Evolutionary conservation across 139 green algal species (phyloP).

Genomic region (Astrephomene gubernaculifera): DNA sequence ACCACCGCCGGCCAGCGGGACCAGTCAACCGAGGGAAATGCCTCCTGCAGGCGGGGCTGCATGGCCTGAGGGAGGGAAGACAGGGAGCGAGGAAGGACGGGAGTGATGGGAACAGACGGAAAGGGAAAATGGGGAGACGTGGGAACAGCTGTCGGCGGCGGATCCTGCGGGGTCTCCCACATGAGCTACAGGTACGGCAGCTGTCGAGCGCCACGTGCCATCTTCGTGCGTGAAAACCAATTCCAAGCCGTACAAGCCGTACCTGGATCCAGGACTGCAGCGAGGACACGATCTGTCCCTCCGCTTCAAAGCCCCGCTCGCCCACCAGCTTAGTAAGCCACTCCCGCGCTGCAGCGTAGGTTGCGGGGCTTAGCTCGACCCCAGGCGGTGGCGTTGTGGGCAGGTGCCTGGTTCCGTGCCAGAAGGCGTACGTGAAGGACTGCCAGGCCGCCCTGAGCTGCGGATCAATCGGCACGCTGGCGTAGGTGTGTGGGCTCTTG

Average conservation of each 20-base stretch:
- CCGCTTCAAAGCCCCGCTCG: slow-evolving; percentile 27
- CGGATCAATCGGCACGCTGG: slow-evolving; percentile 3
- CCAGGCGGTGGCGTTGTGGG: neutral
- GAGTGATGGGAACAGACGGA: neutral
- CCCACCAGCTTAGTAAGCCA: slow-evolving; percentile 30
- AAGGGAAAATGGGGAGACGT: neutral
- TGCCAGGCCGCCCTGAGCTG: slow-evolving; percentile 27
- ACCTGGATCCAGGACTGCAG: slow-evolving; percentile 35
- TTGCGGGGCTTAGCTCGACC: neutral
- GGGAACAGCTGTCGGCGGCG: neutral
- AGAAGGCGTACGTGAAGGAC: slow-evolving; percentile 43
- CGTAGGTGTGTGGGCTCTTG: slow-evolving; percentile 9
- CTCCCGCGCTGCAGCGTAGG: slow-evolving; percentile 17
- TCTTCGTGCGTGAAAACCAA: neutral
- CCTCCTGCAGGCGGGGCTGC: slow-evolving; percentile 29
- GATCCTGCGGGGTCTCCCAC: no score
- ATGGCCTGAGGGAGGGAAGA: slow-evolving; percentile 1
- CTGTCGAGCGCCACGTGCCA: neutral
- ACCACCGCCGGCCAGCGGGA: neutral
- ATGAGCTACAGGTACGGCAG: no score
- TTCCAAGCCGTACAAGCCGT: neutral
- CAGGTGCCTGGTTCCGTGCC: slow-evolving; percentile 29
- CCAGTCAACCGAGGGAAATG: slow-evolving; percentile 25
- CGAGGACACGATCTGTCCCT: slow-evolving; percentile 25
- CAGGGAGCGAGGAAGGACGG: neutral